A percentile compares a stretch with the other conserved stretches of the same genome.
Evolutionary conservation across 2,329 filamentous ascomycete species (phyloP).

Genomic region (Thielaviopsis populi): DNA sequence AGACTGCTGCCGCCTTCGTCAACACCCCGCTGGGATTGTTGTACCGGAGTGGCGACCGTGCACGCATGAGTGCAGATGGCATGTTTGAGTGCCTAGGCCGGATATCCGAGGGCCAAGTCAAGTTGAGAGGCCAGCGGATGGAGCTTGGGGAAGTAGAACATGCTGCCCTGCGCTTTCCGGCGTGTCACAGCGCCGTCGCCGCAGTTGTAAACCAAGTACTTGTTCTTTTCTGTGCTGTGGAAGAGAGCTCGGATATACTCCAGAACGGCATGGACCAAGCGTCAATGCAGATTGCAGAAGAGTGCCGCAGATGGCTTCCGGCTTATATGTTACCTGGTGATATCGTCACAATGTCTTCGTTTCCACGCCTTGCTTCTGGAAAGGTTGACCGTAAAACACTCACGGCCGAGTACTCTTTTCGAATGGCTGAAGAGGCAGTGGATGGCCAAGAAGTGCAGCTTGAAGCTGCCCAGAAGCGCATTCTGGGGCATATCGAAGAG

Average conservation of each 20-base stretch:
- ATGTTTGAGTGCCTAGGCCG: conserved; percentile 72
- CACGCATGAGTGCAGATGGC: conserved; percentile 49
- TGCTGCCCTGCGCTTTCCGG: conserved; percentile 43
- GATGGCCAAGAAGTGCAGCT: background rate
- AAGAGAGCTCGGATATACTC: background rate
- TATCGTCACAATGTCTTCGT: conserved; percentile 44
- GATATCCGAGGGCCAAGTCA: conserved; percentile 67
- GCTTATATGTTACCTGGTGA: conserved; percentile 71
- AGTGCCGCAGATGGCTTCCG: conserved; percentile 62
- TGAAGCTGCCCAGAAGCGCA: background rate
- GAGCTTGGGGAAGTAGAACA: conserved; percentile 69
- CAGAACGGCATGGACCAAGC: background rate
- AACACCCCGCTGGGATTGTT: conserved; percentile 50
- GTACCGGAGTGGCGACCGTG: conserved; percentile 79
- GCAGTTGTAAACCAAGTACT: conserved; percentile 52
- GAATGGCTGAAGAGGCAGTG: conserved; percentile 3
- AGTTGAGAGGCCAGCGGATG: conserved; percentile 69
- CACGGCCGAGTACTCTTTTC: conserved; percentile 32
- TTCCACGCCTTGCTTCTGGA: conserved; percentile 67
- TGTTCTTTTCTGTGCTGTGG: conserved; percentile 56
- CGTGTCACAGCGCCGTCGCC: conserved; percentile 51
- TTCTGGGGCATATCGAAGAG: background rate
- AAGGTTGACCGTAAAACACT: conserved; percentile 63
- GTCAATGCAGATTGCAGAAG: conserved; percentile 32
- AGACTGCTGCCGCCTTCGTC: conserved; percentile 59